Base-by-base conservation (phyloP, 169 alveolate genomes). In the Cryptosporidium muris region DNA sequence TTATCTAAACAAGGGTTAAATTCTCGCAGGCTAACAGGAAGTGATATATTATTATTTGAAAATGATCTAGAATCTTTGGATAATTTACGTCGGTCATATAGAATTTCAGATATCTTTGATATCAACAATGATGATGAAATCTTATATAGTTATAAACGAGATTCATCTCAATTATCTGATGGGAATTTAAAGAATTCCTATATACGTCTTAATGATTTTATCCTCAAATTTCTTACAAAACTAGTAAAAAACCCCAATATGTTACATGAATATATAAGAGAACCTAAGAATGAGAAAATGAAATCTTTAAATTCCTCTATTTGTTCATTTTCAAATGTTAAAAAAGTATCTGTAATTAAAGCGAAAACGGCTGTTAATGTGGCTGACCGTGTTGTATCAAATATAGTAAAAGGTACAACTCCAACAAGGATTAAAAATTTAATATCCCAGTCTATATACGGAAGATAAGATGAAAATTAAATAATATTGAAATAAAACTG, bases 31-130 rank as follows among this genome's bases (percentile, higher is more conserved):
- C 54, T 12, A 36, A 38, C 65, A 2, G 54, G 54, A 1, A 34
- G 47, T 11, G 14, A 52, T 45, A 36, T 60, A 5, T n/a, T 48
- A 12, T 51, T 47, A 25, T 58, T 74, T 54, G 85, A 74, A 34
- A 45, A 74, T 11, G 85, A 74, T 36, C 60, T 74, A 4, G 85
- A 74, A 37, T 25, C 60, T 34, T n/a, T 74, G 14, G 85, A 74
- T 12, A 68, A 74, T 14, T 11, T 74, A 49, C 38, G 85, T 14
- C 11, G 85, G 42, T 40, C 68, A 12, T 74, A 37, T 7, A 16
- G 40, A 45, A 51, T 60, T 38, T 36, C 81, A 48, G 62, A 43
- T 42, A 52, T 3, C 2, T 9, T 25, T 1, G 43, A 66, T 60
- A 53, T 38, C 42, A 54, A 37, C 43, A 14, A 66, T 11, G 42